These are phyloP conservation scores for Eragrostis curvula DNA, from an alignment of 176 grass and related monocot species.

Conservation along the genomic window DNA sequence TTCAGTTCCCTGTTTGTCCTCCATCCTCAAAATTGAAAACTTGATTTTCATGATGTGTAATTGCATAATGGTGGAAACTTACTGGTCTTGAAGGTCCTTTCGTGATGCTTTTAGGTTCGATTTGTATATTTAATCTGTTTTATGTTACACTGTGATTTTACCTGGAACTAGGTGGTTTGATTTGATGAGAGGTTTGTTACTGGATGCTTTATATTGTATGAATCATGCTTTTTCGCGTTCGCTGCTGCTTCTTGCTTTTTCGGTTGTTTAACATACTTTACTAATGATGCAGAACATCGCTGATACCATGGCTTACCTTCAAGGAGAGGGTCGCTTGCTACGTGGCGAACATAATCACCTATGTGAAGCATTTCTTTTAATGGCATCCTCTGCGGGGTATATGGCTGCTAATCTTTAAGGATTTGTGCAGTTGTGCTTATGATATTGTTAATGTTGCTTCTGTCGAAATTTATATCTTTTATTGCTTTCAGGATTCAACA, in stretches of 20 bases:
- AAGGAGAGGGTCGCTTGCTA: conserved; percentile 80
- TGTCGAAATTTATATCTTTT: conserved; percentile 34
- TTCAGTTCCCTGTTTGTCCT: not conserved
- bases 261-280: conserved; percentile 29
- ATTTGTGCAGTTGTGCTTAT: not conserved
- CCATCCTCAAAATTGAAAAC: not conserved
- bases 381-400: conserved; percentile 93
- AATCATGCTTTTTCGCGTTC: conserved; percentile 21
- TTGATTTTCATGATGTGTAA: not conserved
- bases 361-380: conserved; percentile 98
- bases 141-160: not conserved
- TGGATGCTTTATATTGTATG: conserved; percentile 29
- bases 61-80: conserved; percentile 7
- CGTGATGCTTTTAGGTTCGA: not conserved
- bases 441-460: conserved; percentile 26
- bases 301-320: conserved; percentile 94
- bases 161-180: not conserved
- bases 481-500: conserved; percentile 75
- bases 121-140: conserved; percentile 11
- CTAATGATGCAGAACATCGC: conserved; percentile 74
- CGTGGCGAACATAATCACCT: conserved; percentile 97
- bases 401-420: conserved; percentile 21
- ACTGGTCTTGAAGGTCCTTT: not conserved
- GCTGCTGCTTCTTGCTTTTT: conserved; percentile 24
- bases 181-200: not conserved